Evolutionary conservation across 495 filamentous ascomycete genomes (phyloP), one percentile per base, ranked within the genome.

Genomic region (Trichoderma erinaceum): DNA sequence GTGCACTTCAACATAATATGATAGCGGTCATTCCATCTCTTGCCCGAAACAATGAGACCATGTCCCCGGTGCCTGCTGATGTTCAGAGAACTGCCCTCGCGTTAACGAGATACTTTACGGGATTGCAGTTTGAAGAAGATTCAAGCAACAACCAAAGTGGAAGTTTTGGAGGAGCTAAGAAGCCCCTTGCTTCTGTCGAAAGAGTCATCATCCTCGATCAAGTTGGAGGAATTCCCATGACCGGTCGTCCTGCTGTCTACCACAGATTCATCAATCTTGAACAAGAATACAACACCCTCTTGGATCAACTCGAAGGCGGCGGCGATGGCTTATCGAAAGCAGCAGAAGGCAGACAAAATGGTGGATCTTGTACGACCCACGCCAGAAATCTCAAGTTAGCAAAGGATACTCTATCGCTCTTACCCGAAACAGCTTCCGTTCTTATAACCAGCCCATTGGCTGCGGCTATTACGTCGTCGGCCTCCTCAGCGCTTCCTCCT

Each of bases 261-360:
- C 91, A 97, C 73, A 86, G 97, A 4, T 99, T 97, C 75, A 85
- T 99, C 75, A 99, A 99, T 71, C 84, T 99, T 72, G 90, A 96
- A 74, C 92, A 98, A 73, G 93, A 99, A 70, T 96, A 88, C 73
- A 77, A 82, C 3, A 81, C 83, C 41, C 89, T 97, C 41, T 77
- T 82, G 65, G 73, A 82, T 1, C 85, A 92, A 68, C 80, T 99
- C 12, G 67, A 72, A 29, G 29, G 29, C 18, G 65, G 43, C 27
- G 15, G 15, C 11, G 43, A 66, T 21, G n/a, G 21, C 21, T 66
- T 41, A 46, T 21, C 68, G 15, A 35, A 63, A 13, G 27, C 61
- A 21, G 27, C 61, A n/a, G 50, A 43, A 52, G 41, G 18, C 48
- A 16, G 6, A 23, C 29, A 27, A 46, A 16, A 56, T 56, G 41